Evolutionary conservation across 2,329 filamentous ascomycete species (phyloP).

Genomic region (Nothomitra cinnamomea): DNA sequence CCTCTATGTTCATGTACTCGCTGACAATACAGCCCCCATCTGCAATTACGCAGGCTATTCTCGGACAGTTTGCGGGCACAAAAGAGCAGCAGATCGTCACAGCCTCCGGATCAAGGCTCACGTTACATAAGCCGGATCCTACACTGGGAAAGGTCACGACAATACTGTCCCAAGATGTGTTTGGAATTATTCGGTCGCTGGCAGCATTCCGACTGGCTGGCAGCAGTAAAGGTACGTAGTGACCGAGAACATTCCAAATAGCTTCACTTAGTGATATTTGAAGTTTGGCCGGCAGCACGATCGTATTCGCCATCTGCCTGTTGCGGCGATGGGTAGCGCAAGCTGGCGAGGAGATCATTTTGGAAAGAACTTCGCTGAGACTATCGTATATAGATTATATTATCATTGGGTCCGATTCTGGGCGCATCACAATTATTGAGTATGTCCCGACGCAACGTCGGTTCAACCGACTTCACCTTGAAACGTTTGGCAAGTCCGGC

Average conservation of each 20-base stretch:
- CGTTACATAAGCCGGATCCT: conserved; percentile 72
- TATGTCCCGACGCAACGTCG: conserved; percentile 74
- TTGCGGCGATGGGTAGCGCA: conserved; percentile 10
- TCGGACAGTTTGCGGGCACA: conserved; percentile 89
- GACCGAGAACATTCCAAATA: conserved; percentile 14
- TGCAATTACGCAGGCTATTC: conserved; percentile 73
- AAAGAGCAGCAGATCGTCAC: conserved; percentile 97
- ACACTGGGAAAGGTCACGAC: conserved; percentile 73
- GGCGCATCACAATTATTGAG: conserved; percentile 84
- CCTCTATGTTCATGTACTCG: conserved; percentile 97
- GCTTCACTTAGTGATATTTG: conserved; percentile 35
- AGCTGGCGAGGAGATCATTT: conserved; percentile 15
- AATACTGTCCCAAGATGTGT: conserved; percentile 80
- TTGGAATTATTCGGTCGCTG: conserved; percentile 83
- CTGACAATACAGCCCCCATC: conserved; percentile 88
- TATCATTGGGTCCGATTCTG: conserved; percentile 88
- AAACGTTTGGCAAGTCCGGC: conserved; percentile 97
- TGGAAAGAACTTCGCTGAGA: conserved; percentile 25
- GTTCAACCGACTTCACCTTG: conserved; percentile 78
- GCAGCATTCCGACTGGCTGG: conserved; percentile 84
- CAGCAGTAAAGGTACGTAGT: conserved; percentile 78
- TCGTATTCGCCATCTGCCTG: conserved; percentile 8
- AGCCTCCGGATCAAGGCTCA: conserved; percentile 76
- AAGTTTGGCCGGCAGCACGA: conserved; percentile 40
- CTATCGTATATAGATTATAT: conserved; percentile 63